These are phyloP conservation scores for Pinus albicaulis DNA, from an alignment of 75 land plant species.

Conservation along the genomic window DNA sequence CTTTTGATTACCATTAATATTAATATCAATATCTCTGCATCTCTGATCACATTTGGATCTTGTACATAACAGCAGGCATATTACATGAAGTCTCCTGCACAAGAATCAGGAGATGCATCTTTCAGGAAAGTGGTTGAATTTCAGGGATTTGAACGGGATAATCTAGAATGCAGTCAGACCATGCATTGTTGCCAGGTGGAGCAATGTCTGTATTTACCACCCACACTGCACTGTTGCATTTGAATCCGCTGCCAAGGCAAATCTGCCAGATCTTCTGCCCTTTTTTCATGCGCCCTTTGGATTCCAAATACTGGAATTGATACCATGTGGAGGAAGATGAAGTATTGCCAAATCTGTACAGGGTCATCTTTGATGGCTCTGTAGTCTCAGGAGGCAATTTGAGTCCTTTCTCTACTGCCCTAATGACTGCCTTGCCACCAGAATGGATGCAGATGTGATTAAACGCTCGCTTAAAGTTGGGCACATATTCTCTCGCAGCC, in stretches of 20 bases:
- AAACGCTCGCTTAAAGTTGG: conserved; percentile 29
- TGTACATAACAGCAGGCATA: too few species aligned
- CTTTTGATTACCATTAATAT: too few species aligned
- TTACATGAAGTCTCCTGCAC: too few species aligned
- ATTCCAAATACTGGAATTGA: conserved; percentile 68
- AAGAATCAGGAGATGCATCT: too few species aligned
- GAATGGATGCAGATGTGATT: conserved; percentile 34
- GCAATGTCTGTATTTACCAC: conserved; percentile 44
- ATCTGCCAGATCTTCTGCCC: conserved; percentile 69
- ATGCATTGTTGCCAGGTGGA: conserved; percentile 26
- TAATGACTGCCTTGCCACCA: conserved; percentile 31
- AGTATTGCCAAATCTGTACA: conserved; percentile 74
- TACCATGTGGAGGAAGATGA: conserved; percentile 85
- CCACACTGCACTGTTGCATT: conserved; percentile 72
- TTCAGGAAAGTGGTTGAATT: too few species aligned
- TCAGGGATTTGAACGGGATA: conserved; percentile 44
- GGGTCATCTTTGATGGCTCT: conserved; percentile 34
- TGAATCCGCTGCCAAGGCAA: conserved; percentile 64
- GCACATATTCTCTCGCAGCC: conserved; percentile 4
- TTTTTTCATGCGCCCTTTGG: conserved; percentile 46
- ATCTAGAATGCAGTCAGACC: conserved; percentile 46
- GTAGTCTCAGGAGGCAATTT: neutral
- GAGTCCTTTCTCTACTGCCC: conserved; percentile 19
- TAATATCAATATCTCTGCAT: too few species aligned
- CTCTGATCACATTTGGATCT: too few species aligned